These are phyloP conservation scores for Yarrowia sp. DNA, from an alignment of 805 yeast species.

Conservation along the genomic window DNA sequence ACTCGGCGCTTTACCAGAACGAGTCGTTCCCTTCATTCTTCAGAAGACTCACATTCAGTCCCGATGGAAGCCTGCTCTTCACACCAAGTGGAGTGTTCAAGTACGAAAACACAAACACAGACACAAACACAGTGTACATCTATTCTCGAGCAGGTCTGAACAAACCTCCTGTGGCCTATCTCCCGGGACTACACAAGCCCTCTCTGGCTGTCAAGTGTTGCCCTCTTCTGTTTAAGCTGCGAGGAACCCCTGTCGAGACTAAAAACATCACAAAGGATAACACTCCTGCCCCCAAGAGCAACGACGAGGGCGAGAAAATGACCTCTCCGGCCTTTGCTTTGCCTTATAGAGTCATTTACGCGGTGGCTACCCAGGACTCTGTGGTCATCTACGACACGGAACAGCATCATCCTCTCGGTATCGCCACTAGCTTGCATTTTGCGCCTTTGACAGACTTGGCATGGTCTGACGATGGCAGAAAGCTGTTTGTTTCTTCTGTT, in stretches of 20 bases:
- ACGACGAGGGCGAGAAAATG: constrained; percentile 9
- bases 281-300: neutral
- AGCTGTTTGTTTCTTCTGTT: constrained; percentile 77
- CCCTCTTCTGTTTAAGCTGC: constrained; percentile 63
- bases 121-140: constrained; percentile 75
- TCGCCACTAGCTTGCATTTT: constrained; percentile 81
- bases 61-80: constrained; percentile 83
- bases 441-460: constrained; percentile 85
- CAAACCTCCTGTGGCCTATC: constrained; percentile 73
- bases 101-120: constrained; percentile 45
- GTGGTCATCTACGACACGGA: constrained; percentile 84
- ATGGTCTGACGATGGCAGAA: constrained; percentile 81
- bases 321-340: constrained; percentile 56
- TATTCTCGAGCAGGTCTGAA: constrained; percentile 74
- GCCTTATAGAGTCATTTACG: constrained; percentile 84
- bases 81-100: constrained; percentile 78
- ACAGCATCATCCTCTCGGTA: constrained; percentile 68
- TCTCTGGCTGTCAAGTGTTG: constrained; percentile 83
- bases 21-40: constrained; percentile 92
- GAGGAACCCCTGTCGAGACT: constrained; percentile 38
- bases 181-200: constrained; percentile 83
- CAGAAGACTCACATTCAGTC: constrained; percentile 83
- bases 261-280: constrained; percentile 12
- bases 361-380: constrained; percentile 90
- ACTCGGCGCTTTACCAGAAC: constrained; percentile 56